A percentile compares a stretch with the other conserved stretches of the same genome.
These are phyloP conservation scores for Rhodosorus marinus DNA, from an alignment of 23 red algal species.

Conservation along the genomic window DNA sequence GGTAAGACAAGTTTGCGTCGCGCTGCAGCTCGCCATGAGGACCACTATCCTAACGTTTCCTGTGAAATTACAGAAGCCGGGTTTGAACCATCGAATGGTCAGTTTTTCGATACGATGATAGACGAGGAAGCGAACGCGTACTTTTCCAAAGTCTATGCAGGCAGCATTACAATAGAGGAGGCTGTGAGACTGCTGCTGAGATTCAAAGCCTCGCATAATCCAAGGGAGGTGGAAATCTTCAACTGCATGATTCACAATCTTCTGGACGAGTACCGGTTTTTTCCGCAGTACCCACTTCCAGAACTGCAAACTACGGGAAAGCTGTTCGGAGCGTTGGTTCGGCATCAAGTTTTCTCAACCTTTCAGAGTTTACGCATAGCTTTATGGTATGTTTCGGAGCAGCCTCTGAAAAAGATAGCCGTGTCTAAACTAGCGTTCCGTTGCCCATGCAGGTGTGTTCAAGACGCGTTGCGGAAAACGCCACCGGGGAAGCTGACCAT, in stretches of 20 bases:
- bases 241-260: slow-evolving; percentile 87
- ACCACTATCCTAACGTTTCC: background rate
- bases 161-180: slow-evolving; percentile 17
- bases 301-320: slow-evolving; percentile 67
- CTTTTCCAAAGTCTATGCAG: slow-evolving; percentile 46
- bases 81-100: background rate
- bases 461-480: slow-evolving; percentile 36
- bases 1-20: background rate
- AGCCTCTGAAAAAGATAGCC: no score
- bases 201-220: slow-evolving; percentile 16
- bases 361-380: slow-evolving; percentile 36
- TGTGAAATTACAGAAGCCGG: background rate
- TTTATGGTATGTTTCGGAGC: slow-evolving; percentile 47
- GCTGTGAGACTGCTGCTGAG: slow-evolving; percentile 29
- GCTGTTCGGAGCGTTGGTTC: slow-evolving; percentile 73
- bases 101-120: slow-evolving; percentile 26
- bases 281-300: slow-evolving; percentile 67
- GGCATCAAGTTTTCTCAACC: slow-evolving; percentile 27
- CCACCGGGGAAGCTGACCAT: slow-evolving; percentile 32
- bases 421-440: no score
- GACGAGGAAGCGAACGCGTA: slow-evolving; percentile 66
- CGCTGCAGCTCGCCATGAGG: background rate
- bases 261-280: slow-evolving; percentile 94
- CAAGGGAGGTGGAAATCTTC: slow-evolving; percentile 43
- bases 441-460: no score